A percentile compares a stretch with the other conserved stretches of the same genome.
These are phyloP conservation scores for sunflower (Helianthus annuus) DNA, from an alignment of 129 eudicot genomes.

Conservation along the genomic window HanXRQr2.0-SUNRISE NC_035435.2:39783524-39784023, in stretches of 20 bases:
- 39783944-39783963: constrained; percentile 54
- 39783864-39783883: constrained; percentile 89
- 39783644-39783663: constrained; percentile 20
- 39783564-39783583: not conserved
- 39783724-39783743: constrained; percentile 26
- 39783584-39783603: constrained; percentile 18
- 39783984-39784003: constrained; percentile 18
- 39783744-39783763: constrained; percentile 37
- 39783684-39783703: constrained; percentile 13
- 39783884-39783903: constrained; percentile 54
- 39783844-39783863: constrained; percentile 74
- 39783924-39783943: constrained; percentile 68
- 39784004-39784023: constrained; percentile 38
- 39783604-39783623: constrained; percentile 27
- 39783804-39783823: constrained; percentile 69
- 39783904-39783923: constrained; percentile 50
- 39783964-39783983: constrained; percentile 36
- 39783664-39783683: constrained; percentile 22
- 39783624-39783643: constrained; percentile 32
- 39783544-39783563: not conserved
- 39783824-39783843: constrained; percentile 46
- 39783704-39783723: constrained; percentile 36
- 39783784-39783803: constrained; percentile 55
- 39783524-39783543: not conserved
- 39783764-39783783: constrained; percentile 39